phyloP scores from a whole-genome alignment of 805 yeast genomes.

The Saturnispora hagleri region DNA sequence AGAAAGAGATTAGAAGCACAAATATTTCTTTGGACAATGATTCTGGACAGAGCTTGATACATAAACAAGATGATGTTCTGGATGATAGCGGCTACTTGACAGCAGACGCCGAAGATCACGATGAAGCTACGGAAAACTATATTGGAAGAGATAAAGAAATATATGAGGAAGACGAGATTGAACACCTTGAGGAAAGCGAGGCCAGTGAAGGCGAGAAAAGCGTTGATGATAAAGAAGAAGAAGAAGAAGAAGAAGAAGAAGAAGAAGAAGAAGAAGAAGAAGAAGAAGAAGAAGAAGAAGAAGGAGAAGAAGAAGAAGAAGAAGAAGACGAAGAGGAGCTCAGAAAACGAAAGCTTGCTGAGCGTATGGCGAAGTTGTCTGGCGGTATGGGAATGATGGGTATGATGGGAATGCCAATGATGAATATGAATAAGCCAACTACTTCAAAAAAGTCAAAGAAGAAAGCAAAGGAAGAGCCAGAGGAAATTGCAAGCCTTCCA shows the following conservation, averaged over 20 bases:
- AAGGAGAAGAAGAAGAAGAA: conserved; percentile 42
- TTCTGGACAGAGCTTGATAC: not conserved
- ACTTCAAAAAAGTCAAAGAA: conserved; percentile 20
- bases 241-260: conserved; percentile 23
- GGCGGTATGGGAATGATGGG: conserved; percentile 80
- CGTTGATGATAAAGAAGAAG: conserved; percentile 13
- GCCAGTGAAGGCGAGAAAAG: conserved; percentile 22
- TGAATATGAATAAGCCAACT: conserved; percentile 18
- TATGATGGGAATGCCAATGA: conserved; percentile 45
- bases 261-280: conserved; percentile 27
- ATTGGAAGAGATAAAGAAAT: not conserved
- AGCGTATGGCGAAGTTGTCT: conserved; percentile 92
- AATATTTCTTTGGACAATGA: not conserved
- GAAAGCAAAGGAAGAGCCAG: conserved; percentile 17
- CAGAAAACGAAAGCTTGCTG: conserved; percentile 68
- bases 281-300: conserved; percentile 39
- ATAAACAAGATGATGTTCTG: not conserved
- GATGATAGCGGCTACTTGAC: not conserved
- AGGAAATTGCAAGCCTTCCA: conserved; percentile 18
- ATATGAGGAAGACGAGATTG: not conserved
- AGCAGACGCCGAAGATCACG: not conserved
- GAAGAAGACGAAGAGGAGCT: conserved; percentile 72
- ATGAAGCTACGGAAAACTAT: not conserved
- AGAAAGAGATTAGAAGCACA: not conserved
- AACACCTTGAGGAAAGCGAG: not conserved